Evolutionary conservation across 441 rosid species (phyloP).

Genomic region (Populus hybrid): DNA sequence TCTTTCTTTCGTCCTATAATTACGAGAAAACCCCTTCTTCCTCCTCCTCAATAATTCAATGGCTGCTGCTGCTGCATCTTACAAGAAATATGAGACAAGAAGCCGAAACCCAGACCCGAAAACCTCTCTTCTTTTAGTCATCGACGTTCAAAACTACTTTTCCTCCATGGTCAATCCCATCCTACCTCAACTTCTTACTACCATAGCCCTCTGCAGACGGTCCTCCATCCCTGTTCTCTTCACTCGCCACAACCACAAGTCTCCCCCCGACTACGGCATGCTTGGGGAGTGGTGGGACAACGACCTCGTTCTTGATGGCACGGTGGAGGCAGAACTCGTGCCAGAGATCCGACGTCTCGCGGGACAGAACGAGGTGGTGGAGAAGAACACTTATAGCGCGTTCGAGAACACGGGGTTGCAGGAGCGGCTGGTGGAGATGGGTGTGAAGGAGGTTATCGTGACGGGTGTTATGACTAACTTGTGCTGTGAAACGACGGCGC

Average conservation of each 20-base stretch:
- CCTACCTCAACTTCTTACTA: constrained; percentile 41
- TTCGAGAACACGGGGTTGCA: constrained; percentile 48
- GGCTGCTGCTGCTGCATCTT: constrained; percentile 22
- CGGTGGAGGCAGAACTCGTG: constrained; percentile 44
- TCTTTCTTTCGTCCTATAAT: too few relatives aligned
- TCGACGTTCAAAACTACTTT: constrained; percentile 66
- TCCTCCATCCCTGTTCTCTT: constrained; percentile 66
- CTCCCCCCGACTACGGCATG: constrained; percentile 48
- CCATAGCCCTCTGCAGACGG: constrained; percentile 56
- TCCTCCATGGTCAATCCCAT: constrained; percentile 53
- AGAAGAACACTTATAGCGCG: constrained; percentile 72
- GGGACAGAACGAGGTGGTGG: constrained; percentile 42
- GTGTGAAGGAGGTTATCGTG: constrained; percentile 69
- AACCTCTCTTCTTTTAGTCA: constrained; percentile 50
- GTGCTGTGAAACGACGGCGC: constrained; percentile 87
- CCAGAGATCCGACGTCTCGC: constrained; percentile 32
- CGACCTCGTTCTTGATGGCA: constrained; percentile 56
- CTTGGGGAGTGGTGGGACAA: constrained; percentile 73
- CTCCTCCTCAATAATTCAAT: background rate
- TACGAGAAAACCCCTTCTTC: background rate
- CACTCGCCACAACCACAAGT: constrained; percentile 71
- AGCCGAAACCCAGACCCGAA: constrained; percentile 50
- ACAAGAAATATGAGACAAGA: constrained; percentile 48
- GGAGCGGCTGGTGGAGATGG: constrained; percentile 46
- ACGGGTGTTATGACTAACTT: constrained; percentile 69